phyloP scores from a whole-genome alignment of 768 basidiomycete genomes.

The Rubroboletus satanas region DNA sequence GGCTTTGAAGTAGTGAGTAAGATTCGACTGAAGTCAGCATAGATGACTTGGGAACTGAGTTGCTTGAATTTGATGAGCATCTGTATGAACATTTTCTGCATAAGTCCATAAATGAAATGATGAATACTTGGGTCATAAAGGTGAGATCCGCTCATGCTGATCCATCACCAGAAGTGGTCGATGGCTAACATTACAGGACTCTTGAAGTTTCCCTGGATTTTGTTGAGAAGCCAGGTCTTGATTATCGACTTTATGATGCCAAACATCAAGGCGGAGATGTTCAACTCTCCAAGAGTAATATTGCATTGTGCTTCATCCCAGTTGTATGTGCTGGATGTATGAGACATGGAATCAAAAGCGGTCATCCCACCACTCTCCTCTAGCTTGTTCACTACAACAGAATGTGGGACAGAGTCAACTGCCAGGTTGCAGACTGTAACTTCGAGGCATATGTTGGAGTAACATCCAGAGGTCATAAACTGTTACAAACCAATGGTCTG shows the following conservation, averaged over 20 bases:
- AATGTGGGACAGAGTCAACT: slow-evolving; percentile 89
- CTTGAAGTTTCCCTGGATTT: no score
- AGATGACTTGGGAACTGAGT: no score
- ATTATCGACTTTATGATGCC: slow-evolving; percentile 80
- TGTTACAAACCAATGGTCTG: no score
- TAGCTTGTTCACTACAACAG: slow-evolving; percentile 92
- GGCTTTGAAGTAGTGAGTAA: no score
- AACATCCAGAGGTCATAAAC: slow-evolving; percentile 47
- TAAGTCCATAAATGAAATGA: no score
- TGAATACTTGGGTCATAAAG: no score
- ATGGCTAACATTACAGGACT: no score
- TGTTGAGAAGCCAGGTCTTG: slow-evolving; percentile 36
- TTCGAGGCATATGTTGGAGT: slow-evolving; percentile 59
- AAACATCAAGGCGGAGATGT: slow-evolving; percentile 55
- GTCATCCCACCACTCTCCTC: slow-evolving; percentile 93
- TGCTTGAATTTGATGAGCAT: no score
- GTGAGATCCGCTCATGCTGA: no score
- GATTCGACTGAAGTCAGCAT: no score
- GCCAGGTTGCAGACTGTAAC: slow-evolving; percentile 58
- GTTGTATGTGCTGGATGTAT: slow-evolving; percentile 84
- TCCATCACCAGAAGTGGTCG: no score
- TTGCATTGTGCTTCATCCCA: slow-evolving; percentile 40
- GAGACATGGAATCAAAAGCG: slow-evolving; percentile 84
- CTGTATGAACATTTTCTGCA: no score
- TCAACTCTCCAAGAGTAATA: slow-evolving; percentile 27